A percentile compares a stretch with the other conserved stretches of the same genome.
phyloP scores from a whole-genome alignment of 768 basidiomycete genomes.

The Russula ochroleuca region DNA sequence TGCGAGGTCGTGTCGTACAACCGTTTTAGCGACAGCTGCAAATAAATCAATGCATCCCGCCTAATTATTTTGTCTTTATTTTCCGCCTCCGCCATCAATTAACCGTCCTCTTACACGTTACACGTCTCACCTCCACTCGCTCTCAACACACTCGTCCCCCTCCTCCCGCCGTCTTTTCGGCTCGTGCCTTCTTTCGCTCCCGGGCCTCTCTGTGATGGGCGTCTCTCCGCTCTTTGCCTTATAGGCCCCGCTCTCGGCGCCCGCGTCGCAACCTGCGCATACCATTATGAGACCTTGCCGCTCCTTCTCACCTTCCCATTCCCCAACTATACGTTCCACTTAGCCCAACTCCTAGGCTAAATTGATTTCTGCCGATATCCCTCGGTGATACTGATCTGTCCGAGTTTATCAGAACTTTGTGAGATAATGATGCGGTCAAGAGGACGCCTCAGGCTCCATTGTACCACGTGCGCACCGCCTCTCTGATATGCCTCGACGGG shows the following conservation, averaged over 20 bases:
- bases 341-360: neutral
- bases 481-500: neutral
- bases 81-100: neutral
- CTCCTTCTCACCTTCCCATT: constrained; percentile 14
- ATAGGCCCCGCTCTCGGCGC: constrained; percentile 3
- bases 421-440: constrained; percentile 1
- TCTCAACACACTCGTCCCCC: neutral
- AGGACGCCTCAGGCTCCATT: neutral
- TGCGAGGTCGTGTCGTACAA: constrained; percentile 8
- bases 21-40: neutral
- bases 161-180: neutral
- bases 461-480: too few relatives aligned
- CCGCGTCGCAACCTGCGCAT: constrained; percentile 10
- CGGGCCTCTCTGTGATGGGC: neutral
- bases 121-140: neutral
- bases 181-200: neutral
- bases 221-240: neutral
- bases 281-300: constrained; percentile 19
- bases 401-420: constrained; percentile 1
- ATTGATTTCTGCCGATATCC: constrained; percentile 11
- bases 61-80: constrained; percentile 4
- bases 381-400: constrained; percentile 10
- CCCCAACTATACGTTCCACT: constrained; percentile 13
- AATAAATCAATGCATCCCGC: neutral
- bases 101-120: constrained; percentile 20